phyloP scores from a whole-genome alignment of 352 stramenopile species.

The Phytophthora citrophthora region DNA sequence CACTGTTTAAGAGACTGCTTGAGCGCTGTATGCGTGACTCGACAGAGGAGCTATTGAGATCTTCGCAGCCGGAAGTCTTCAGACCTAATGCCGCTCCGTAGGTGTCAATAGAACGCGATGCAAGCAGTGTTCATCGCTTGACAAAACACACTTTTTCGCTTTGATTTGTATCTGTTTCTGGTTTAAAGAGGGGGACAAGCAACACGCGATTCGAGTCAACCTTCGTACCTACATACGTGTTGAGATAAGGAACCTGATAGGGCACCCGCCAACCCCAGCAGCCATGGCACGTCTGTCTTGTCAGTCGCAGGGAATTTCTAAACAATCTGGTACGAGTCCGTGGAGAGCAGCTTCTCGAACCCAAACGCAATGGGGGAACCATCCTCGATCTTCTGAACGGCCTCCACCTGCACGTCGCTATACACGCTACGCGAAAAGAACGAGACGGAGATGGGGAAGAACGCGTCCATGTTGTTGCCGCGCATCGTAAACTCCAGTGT shows the following conservation, averaged over 20 bases:
- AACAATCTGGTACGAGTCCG: constrained; percentile 89
- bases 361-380: constrained; percentile 77
- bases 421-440: constrained; percentile 91
- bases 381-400: constrained; percentile 78
- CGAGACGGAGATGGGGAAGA: constrained; percentile 89
- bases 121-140: constrained; percentile 5
- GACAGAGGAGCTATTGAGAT: constrained; percentile 66
- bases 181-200: constrained; percentile 30
- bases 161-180: constrained; percentile 48
- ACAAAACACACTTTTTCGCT: constrained; percentile 36
- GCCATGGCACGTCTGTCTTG: constrained; percentile 13
- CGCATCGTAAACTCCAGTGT: constrained; percentile 86
- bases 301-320: constrained; percentile 49
- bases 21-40: constrained; percentile 79
- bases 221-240: constrained; percentile 20
- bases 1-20: constrained; percentile 60
- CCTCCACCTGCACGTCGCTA: constrained; percentile 84
- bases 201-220: constrained; percentile 20
- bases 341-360: constrained; percentile 89
- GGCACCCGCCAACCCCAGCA: constrained; percentile 6
- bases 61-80: constrained; percentile 70
- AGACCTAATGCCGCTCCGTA: constrained; percentile 37
- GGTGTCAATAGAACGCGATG: constrained; percentile 18
- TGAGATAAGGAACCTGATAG: constrained; percentile 16
- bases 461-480: constrained; percentile 80